Conservation (phyloP, 2,329 filamentous ascomycete genomes). For the Botrytis porri region DNA sequence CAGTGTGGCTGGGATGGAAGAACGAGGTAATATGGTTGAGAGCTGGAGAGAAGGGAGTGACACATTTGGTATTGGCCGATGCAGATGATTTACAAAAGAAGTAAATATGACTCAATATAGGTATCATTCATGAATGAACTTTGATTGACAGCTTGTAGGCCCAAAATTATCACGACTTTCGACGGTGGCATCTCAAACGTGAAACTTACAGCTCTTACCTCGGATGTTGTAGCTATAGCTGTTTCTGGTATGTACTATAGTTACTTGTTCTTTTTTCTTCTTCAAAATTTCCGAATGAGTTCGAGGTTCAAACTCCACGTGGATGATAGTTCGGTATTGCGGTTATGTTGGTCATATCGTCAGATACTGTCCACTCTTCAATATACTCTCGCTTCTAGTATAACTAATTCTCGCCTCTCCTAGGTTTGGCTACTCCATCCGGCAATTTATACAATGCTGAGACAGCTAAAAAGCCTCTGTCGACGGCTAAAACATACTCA, state of each 20-base stretch:
- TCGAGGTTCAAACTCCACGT: not conserved
- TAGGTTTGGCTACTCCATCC: slow-evolving; percentile 61
- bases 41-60: slow-evolving; percentile 54
- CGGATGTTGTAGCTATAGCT: slow-evolving; percentile 52
- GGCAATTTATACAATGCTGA: slow-evolving; percentile 68
- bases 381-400: not conserved
- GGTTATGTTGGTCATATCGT: not conserved
- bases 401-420: not conserved
- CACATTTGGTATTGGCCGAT: slow-evolving; percentile 33
- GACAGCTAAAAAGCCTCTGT: slow-evolving; percentile 55
- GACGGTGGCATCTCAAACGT: slow-evolving; percentile 56
- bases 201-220: slow-evolving; percentile 52
- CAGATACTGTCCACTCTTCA: no score
- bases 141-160: slow-evolving; percentile 35
- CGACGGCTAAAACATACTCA: slow-evolving; percentile 68
- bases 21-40: slow-evolving; percentile 36
- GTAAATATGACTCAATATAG: slow-evolving; percentile 26
- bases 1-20: slow-evolving; percentile 62
- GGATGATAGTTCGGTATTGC: not conserved
- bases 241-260: slow-evolving; percentile 42
- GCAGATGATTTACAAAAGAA: slow-evolving; percentile 30
- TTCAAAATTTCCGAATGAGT: not conserved
- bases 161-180: slow-evolving; percentile 48
- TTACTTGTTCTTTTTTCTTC: not conserved
- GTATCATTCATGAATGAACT: not conserved